Conservation (phyloP, 768 basidiomycete genomes). For the Mycena haematopus region DNA sequence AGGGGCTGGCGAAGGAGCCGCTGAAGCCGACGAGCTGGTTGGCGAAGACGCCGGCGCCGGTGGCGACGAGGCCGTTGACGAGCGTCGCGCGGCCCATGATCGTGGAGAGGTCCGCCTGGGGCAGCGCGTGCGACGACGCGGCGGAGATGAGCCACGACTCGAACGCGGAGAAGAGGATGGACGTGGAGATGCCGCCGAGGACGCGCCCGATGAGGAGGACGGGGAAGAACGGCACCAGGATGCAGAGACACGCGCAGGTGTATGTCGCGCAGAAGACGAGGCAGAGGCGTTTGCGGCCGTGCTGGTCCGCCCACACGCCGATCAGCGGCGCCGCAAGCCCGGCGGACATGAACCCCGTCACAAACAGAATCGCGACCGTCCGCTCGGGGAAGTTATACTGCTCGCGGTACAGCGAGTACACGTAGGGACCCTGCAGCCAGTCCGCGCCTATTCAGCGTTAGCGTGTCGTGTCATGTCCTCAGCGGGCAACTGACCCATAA, state of each 20-base stretch:
- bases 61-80: conserved; percentile 76
- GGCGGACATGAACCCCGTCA: conserved; percentile 78
- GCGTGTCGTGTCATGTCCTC: conserved; percentile 2
- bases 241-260: conserved; percentile 61
- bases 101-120: conserved; percentile 63
- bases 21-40: conserved; percentile 66
- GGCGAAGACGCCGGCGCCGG: conserved; percentile 67
- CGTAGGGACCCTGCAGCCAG: conserved; percentile 83
- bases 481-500: conserved; percentile 61
- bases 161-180: conserved; percentile 78
- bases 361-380: conserved; percentile 72
- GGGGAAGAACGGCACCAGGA: conserved; percentile 61
- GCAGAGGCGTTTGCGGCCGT: conserved; percentile 72
- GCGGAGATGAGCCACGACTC: conserved; percentile 81
- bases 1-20: conserved; percentile 64
- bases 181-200: conserved; percentile 74
- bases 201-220: conserved; percentile 68
- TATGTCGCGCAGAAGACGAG: conserved; percentile 78
- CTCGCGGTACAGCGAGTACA: conserved; percentile 76
- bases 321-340: conserved; percentile 73
- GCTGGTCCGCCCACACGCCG: conserved; percentile 80
- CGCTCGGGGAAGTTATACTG: conserved; percentile 70
- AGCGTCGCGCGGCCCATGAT: conserved; percentile 80
- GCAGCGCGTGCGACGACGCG: conserved; percentile 55
- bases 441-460: conserved; percentile 59